Conservation (phyloP, 2,329 filamentous ascomycete species). For the Colletotrichum sp. region DNA sequence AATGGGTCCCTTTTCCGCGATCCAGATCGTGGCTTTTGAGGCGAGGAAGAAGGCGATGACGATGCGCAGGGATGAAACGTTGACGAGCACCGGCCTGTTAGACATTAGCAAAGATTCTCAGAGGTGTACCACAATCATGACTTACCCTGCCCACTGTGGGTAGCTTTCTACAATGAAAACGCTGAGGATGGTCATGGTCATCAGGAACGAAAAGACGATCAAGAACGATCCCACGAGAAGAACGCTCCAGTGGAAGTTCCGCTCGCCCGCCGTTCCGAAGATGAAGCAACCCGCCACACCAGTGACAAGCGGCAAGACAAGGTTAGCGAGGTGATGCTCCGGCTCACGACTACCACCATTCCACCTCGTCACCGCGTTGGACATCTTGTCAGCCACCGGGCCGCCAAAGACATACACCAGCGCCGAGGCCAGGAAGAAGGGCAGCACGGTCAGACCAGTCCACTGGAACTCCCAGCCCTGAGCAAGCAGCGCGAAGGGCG, state of each 20-base stretch:
- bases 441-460: constrained; percentile 30
- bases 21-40: constrained; percentile 30
- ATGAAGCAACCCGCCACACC: constrained; percentile 34
- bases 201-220: constrained; percentile 32
- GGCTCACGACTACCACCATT: constrained; percentile 32
- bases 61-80: constrained; percentile 35
- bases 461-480: constrained; percentile 33
- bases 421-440: constrained; percentile 24
- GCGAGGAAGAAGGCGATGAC: constrained; percentile 33
- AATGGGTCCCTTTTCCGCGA: constrained; percentile 29
- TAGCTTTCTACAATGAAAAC: constrained; percentile 38
- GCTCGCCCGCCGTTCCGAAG: constrained; percentile 33
- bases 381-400: constrained; percentile 31
- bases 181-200: constrained; percentile 30
- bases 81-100: constrained; percentile 34
- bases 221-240: constrained; percentile 31
- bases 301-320: constrained; percentile 32
- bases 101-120: background rate
- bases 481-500: constrained; percentile 6
- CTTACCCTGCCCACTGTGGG: constrained; percentile 25
- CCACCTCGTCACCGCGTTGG: constrained; percentile 31
- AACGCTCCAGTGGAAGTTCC: constrained; percentile 29
- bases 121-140: fast-evolving
- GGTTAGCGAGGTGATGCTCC: constrained; percentile 35
- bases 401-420: constrained; percentile 30